Base-by-base conservation (phyloP, 1,284 basidiomycete species). In the Cutaneotrichosporon mucoides region DNA sequence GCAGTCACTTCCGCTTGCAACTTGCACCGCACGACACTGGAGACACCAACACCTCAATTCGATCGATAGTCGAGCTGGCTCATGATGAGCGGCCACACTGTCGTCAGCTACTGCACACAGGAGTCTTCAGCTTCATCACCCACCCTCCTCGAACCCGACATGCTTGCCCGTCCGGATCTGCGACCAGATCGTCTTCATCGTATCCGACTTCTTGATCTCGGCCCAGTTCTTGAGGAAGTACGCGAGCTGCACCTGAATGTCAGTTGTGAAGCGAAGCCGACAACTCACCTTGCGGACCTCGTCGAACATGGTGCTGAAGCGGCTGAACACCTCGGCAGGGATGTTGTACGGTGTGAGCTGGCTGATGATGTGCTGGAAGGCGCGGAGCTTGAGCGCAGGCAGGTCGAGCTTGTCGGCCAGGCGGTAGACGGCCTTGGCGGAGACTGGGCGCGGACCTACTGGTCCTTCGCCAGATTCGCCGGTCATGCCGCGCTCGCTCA, bases 401-500 rank as follows among this genome's bases (percentile, higher is more conserved):
- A 79, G 57, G 51, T 76, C 75, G 37, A 79, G 68, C 62, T 77
- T 87, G 88, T 92, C 90, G 3, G 90, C 89, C n/a, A 92, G 81
- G 44, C 88, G 81, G 73, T 91, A 93, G n/a, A 88, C 85, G 3
- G 90, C 87, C 77, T 93, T 93, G 9, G 91, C 89, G 24, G 88
- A 90, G 68, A 89, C 90, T 0, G 90, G 90, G n/a, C 82, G 79
- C 1, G 88, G 88, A 16, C 35, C 48, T 16, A 40, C 35, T 12
- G 15, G 44, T 11, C 37, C 48, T 8, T 48, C 40, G 24, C 46
- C 52, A 7, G 44, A 12, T 35, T 40, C 52, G 44, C 34, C 13
- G 16, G 45, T 55, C 35, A 69, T 66, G 48, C 62, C 61, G 45
- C 69, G 68, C 46, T 73, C 70, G 7, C 59, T 50, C 51, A 70